Percentiles rank a stretch among this genome's conserved stretches.
Conservation (phyloP, 768 basidiomycete species). For the Kwoniella dejecticola region DNA sequence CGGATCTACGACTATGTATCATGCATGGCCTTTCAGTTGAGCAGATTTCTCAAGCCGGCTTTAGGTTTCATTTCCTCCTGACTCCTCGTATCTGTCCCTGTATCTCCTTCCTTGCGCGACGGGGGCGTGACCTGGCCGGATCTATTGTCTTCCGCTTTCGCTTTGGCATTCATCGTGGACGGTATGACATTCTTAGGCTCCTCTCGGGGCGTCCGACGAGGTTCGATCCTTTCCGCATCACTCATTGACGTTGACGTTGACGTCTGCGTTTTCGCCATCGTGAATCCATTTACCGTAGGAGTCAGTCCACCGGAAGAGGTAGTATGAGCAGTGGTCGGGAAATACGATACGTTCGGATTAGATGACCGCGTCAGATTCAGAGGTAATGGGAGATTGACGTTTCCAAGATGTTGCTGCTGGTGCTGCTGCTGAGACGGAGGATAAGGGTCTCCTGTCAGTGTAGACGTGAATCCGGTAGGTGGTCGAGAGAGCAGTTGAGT, state of each 20-base stretch:
- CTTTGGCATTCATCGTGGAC: background rate
- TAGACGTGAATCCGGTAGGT: background rate
- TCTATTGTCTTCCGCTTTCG: background rate
- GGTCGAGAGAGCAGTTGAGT: background rate
- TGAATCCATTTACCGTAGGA: background rate
- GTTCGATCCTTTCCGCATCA: background rate
- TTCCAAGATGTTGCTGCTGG: too few relatives aligned
- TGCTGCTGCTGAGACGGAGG: background rate
- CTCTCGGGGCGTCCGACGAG: background rate
- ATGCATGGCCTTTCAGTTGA: too few relatives aligned
- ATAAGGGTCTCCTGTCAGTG: background rate
- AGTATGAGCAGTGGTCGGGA: slow-evolving; percentile 2
- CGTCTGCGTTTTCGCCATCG: background rate
- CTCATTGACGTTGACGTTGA: background rate
- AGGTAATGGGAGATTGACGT: slow-evolving; percentile 6
- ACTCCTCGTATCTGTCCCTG: background rate
- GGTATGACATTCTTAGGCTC: background rate
- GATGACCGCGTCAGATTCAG: slow-evolving; percentile 11
- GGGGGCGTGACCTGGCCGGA: too few relatives aligned
- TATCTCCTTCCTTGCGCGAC: background rate
- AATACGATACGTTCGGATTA: slow-evolving; percentile 17
- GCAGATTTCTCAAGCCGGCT: slow-evolving; percentile 15
- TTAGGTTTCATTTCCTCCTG: slow-evolving; percentile 12
- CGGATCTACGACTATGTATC: too few relatives aligned
- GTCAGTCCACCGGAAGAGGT: background rate